A percentile compares a stretch with the other conserved stretches of the same genome.
Evolutionary conservation across 2,329 filamentous ascomycete species (phyloP).

Genomic region (Colletotrichum costaricense): DNA sequence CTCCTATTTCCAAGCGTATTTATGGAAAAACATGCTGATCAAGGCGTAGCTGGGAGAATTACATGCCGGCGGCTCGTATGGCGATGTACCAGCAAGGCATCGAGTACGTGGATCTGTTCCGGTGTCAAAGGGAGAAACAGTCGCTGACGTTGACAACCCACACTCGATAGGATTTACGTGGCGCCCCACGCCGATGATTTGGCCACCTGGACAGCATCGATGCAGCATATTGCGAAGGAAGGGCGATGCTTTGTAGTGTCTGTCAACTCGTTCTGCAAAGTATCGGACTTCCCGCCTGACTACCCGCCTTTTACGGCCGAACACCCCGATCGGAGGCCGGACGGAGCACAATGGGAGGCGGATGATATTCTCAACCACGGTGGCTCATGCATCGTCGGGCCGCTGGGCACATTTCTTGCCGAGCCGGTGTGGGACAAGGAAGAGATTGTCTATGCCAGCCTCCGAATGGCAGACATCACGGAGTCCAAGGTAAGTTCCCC

Average conservation of each 20-base stretch:
- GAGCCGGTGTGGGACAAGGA: constrained; percentile 54
- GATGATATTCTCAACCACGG: constrained; percentile 53
- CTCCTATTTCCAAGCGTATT: neutral
- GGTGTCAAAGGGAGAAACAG: neutral
- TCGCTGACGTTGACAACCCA: neutral
- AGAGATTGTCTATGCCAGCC: constrained; percentile 50
- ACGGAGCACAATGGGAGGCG: constrained; percentile 48
- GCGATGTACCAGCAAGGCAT: constrained; percentile 54
- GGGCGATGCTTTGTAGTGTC: constrained; percentile 56
- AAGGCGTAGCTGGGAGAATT: constrained; percentile 51
- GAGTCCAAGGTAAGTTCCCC: constrained; percentile 48
- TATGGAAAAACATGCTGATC: neutral
- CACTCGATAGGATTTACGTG: constrained; percentile 43
- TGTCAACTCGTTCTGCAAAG: constrained; percentile 52
- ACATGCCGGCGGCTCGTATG: constrained; percentile 55
- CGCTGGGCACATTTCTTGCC: constrained; percentile 49
- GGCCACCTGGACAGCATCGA: constrained; percentile 50
- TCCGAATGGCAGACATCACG: constrained; percentile 47
- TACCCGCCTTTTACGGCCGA: constrained; percentile 53
- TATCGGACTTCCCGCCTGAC: constrained; percentile 53
- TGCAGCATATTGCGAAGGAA: constrained; percentile 58
- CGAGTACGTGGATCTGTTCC: constrained; percentile 43
- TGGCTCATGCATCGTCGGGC: constrained; percentile 53
- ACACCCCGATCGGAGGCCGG: constrained; percentile 50
- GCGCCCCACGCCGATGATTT: constrained; percentile 47